Evolutionary conservation across 768 basidiomycete genomes (phyloP), one percentile per base, ranked within the genome.

Genomic region (Hirschioporus abietinus): DNA sequence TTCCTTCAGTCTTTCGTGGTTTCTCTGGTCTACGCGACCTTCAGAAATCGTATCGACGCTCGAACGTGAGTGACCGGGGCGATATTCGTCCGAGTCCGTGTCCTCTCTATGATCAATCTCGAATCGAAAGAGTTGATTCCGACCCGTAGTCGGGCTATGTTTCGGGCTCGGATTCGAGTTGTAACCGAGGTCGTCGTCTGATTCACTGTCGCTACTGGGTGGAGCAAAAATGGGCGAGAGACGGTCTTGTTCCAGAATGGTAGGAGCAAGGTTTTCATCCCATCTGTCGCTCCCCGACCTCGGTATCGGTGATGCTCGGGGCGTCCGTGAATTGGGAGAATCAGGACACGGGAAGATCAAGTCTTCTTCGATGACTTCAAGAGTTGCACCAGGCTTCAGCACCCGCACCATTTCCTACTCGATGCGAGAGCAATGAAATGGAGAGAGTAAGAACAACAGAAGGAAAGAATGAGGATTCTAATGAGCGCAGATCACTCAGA

Each of bases 281-380:
- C 30, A 25, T 25, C 60, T 24, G 4, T 61, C 30, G 15, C 17
- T 61, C 18, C 24, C 5, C 20, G 24, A 15, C 60, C 30, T 7
- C 30, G 60, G 60, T 25, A 61, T 61, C 60, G 24, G 60, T 23
- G 60, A 61, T 15, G 60, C 60, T 34, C 30, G 60, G 9, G 68
- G 61, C 68, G 18, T 64, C 52, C 27, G 63, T 69, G 65, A 70
- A 68, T 64, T 62, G 70, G 68, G 65, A 72, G 63, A 66, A 68
- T 63, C 18, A 72, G 74, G n/a, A 75, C 73, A 67, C 80, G 90
- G 90, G 72, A 92, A 92, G 61, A 90, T 80, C 7, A 87, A 80
- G 71, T 91, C 89, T 67, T 92, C 90, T 73, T 91, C 90, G 42
- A 91, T 83, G 9, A 89, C 90, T 84, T 92, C 91, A 15, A 92